phyloP scores from a whole-genome alignment of 2,329 filamentous ascomycete genomes.

The Mycosphaerella sp. region DNA sequence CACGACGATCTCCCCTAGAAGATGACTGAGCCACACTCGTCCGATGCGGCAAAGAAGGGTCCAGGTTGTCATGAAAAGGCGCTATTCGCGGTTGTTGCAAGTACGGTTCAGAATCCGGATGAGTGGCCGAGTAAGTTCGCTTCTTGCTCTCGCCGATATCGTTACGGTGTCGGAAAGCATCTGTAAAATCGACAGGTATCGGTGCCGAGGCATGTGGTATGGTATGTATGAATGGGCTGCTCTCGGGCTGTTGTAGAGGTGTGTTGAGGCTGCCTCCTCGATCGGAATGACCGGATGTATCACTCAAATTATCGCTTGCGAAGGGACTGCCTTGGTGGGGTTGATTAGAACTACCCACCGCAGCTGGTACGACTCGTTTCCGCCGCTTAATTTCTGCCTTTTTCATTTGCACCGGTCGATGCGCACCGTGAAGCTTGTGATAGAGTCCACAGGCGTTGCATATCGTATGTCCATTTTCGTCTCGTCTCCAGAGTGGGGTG shows the following conservation, averaged over 20 bases:
- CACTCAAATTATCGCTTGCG: conserved; percentile 25
- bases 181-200: conserved; percentile 36
- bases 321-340: conserved; percentile 27
- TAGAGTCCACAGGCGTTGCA: conserved; percentile 98
- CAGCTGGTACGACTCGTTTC: conserved; percentile 85
- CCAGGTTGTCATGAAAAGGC: conserved; percentile 28
- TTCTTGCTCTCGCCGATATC: conserved; percentile 44
- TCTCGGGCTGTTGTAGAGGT: conserved; percentile 8
- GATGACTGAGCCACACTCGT: conserved; percentile 3
- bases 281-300: conserved; percentile 18
- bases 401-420: conserved; percentile 97
- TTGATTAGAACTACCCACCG: conserved; percentile 35
- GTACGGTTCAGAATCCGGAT: conserved; percentile 10
- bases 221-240: conserved; percentile 6
- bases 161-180: conserved; percentile 27
- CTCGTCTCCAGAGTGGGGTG: conserved; percentile 89
- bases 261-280: conserved; percentile 10
- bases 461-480: conserved; percentile 91
- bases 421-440: conserved; percentile 89
- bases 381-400: conserved; percentile 94
- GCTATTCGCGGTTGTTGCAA: conserved; percentile 24
- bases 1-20: too few relatives aligned
- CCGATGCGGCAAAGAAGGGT: conserved; percentile 36
- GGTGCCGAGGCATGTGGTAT: conserved; percentile 26
- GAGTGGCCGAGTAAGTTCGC: conserved; percentile 56